phyloP scores from a whole-genome alignment of 352 stramenopile genomes.

The Phytophthora tentaculata region DNA sequence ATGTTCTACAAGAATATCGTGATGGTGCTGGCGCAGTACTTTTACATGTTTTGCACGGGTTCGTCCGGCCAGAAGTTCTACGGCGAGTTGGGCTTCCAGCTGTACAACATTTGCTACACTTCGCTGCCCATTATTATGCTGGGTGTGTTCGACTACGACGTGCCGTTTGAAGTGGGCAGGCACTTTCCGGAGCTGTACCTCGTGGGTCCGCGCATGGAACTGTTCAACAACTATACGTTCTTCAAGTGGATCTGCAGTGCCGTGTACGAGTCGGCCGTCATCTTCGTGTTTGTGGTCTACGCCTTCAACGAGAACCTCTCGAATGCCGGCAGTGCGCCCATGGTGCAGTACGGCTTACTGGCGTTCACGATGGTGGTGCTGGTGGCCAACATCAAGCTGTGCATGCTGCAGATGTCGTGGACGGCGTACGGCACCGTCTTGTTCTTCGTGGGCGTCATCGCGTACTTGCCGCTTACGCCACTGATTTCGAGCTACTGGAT shows the following conservation, averaged over 20 bases:
- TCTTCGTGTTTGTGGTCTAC: conserved; percentile 75
- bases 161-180: conserved; percentile 64
- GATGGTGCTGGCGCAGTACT: conserved; percentile 90
- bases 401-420: conserved; percentile 84
- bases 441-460: conserved; percentile 70
- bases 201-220: conserved; percentile 72
- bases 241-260: conserved; percentile 88
- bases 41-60: conserved; percentile 92
- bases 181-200: conserved; percentile 84
- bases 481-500: conserved; percentile 73
- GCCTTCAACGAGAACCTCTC: conserved; percentile 74
- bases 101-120: conserved; percentile 96
- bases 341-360: conserved; percentile 92
- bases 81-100: conserved; percentile 75
- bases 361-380: conserved; percentile 95
- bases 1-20: conserved; percentile 99
- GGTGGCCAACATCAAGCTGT: conserved; percentile 93
- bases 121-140: conserved; percentile 91
- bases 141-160: conserved; percentile 82
- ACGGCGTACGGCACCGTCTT: conserved; percentile 47
- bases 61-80: conserved; percentile 91
- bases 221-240: conserved; percentile 86
- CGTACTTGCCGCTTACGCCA: conserved; percentile 69
- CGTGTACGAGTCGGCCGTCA: conserved; percentile 71
- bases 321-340: conserved; percentile 86